phyloP scores from a whole-genome alignment of 371 early-diverging fungal species.

The Zychaea mexicana region DNA sequence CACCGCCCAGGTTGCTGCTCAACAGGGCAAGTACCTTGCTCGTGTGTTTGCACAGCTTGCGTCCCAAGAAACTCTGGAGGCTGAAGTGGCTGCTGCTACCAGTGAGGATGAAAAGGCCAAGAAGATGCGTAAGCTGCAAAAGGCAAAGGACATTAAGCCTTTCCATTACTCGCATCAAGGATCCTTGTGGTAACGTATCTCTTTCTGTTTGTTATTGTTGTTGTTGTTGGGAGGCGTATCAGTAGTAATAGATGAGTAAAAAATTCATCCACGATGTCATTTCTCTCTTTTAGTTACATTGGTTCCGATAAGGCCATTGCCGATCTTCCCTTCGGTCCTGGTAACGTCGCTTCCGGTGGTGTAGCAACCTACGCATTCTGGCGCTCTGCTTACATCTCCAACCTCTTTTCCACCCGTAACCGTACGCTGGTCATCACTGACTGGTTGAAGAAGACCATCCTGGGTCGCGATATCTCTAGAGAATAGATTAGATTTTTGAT shows the following conservation, averaged over 20 bases:
- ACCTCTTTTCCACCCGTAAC: slow-evolving; percentile 84
- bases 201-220: too few relatives aligned
- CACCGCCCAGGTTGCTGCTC: slow-evolving; percentile 92
- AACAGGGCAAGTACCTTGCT: slow-evolving; percentile 89
- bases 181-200: slow-evolving; percentile 69
- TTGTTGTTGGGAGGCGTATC: not conserved
- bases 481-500: slow-evolving; percentile 57
- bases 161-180: slow-evolving; percentile 86
- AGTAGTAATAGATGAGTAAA: too few relatives aligned
- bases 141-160: slow-evolving; percentile 56
- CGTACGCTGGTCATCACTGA: slow-evolving; percentile 80
- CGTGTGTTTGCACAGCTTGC: slow-evolving; percentile 64
- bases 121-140: slow-evolving; percentile 38
- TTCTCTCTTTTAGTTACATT: slow-evolving; percentile 74
- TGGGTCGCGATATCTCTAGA: slow-evolving; percentile 90
- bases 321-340: slow-evolving; percentile 78
- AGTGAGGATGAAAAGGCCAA: slow-evolving; percentile 42
- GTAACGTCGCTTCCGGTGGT: slow-evolving; percentile 73
- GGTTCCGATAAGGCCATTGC: slow-evolving; percentile 91
- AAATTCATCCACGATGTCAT: too few relatives aligned
- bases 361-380: slow-evolving; percentile 80
- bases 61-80: slow-evolving; percentile 43
- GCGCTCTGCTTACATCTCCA: slow-evolving; percentile 72
- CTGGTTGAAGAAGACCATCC: slow-evolving; percentile 85
- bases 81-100: slow-evolving; percentile 23